Evolutionary conservation across 108 stramenopile genomes (phyloP).

Genomic region (Cyclostephanos tholiformis): DNA sequence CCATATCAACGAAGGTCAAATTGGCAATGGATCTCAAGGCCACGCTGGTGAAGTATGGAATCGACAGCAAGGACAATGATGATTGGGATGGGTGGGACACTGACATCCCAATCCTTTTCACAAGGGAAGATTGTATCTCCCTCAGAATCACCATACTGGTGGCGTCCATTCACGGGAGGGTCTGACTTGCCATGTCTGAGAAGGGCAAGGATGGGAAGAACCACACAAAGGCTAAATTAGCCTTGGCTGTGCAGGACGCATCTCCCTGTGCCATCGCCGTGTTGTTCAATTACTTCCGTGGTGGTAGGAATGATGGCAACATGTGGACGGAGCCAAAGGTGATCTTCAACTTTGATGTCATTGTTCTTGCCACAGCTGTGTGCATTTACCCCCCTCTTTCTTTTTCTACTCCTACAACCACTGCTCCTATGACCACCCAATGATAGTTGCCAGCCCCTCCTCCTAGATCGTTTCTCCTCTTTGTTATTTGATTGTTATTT

Average conservation of each 20-base stretch:
- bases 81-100: constrained; percentile 65
- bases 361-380: too few relatives aligned
- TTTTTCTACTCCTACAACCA: too few relatives aligned
- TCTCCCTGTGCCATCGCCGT: too few relatives aligned
- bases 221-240: too few relatives aligned
- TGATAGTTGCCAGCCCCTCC: too few relatives aligned
- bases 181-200: constrained; percentile 44
- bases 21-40: constrained; percentile 39
- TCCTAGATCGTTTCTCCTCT: too few relatives aligned
- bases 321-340: constrained; percentile 76
- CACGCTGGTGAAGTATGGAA: constrained; percentile 46
- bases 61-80: constrained; percentile 39
- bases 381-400: too few relatives aligned
- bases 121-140: constrained; percentile 67
- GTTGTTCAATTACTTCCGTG: too few relatives aligned
- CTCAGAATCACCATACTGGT: constrained; percentile 72
- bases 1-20: constrained; percentile 52
- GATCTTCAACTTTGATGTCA: constrained; percentile 89
- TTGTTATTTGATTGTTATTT: too few relatives aligned
- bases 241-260: too few relatives aligned
- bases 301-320: constrained; percentile 14
- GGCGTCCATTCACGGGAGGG: constrained; percentile 74
- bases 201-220: constrained; percentile 58
- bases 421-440: too few relatives aligned
- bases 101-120: constrained; percentile 57